Evolutionary conservation across 2,329 filamentous ascomycete species (phyloP).

Genomic region (Penicillium sp.): DNA sequence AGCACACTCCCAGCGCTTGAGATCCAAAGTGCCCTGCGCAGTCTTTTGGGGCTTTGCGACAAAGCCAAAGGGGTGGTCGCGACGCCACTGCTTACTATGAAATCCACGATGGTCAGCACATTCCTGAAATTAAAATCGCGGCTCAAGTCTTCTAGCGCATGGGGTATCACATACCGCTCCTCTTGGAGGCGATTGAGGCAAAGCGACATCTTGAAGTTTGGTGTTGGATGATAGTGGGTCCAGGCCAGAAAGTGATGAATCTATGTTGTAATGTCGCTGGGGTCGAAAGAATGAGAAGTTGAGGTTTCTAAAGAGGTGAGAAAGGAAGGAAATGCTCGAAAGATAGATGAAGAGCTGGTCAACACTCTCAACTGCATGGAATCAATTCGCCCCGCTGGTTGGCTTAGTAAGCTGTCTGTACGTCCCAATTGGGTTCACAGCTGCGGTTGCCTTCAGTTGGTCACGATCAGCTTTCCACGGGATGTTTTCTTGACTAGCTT

Average conservation of each 20-base stretch:
- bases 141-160: neutral
- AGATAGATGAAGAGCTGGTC: neutral
- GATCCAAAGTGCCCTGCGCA: conserved; percentile 75
- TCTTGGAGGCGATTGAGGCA: conserved; percentile 85
- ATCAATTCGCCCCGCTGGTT: conserved; percentile 1
- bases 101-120: conserved; percentile 14
- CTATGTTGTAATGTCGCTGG: neutral
- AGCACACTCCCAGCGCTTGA: conserved; percentile 95
- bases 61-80: conserved; percentile 96
- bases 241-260: neutral
- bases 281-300: neutral
- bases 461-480: neutral
- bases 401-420: conserved; percentile 5
- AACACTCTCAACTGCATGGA: conserved; percentile 1
- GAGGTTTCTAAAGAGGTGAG: neutral
- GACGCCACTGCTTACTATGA: conserved; percentile 90
- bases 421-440: neutral
- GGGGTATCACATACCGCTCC: conserved; percentile 65
- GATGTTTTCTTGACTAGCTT: neutral
- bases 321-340: neutral
- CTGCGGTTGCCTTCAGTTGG: neutral
- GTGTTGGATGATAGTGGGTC: neutral
- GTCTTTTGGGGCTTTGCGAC: conserved; percentile 85
- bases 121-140: neutral
- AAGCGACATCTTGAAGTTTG: conserved; percentile 66